Conservation (phyloP, 805 yeast genomes). For the Cyberlindnera petersonii region DNA sequence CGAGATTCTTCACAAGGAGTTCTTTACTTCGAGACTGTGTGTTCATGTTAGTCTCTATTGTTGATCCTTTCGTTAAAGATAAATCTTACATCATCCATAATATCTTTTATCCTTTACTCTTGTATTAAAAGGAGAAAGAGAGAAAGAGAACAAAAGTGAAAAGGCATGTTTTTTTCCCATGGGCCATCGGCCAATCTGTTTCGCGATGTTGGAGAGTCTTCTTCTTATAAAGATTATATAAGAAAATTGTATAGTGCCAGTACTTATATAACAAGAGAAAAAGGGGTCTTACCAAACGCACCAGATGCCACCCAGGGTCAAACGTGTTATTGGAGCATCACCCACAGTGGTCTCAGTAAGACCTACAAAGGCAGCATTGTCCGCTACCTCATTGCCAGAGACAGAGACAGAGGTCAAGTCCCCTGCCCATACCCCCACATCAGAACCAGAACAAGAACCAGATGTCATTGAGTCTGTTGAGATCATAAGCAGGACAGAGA, state of each 20-base stretch:
- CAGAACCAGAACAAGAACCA: conserved; percentile 10
- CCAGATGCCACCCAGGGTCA: conserved; percentile 9
- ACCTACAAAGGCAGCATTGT: neutral
- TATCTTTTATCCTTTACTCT: too few species aligned
- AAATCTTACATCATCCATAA: conserved; percentile 12
- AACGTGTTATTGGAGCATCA: conserved; percentile 4
- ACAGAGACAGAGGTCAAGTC: too few species aligned
- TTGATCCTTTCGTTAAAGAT: neutral
- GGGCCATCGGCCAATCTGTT: neutral
- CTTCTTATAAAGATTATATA: neutral
- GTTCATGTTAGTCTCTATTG: neutral
- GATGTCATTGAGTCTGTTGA: conserved; percentile 18
- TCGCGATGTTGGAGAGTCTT: too few species aligned
- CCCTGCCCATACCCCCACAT: neutral
- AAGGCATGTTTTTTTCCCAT: too few species aligned
- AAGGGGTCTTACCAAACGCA: too few species aligned
- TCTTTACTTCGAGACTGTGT: conserved; percentile 6
- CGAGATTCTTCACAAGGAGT: conserved; percentile 12
- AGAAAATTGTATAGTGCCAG: neutral
- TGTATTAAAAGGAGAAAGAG: neutral
- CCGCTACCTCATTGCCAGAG: too few species aligned
- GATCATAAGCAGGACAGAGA: neutral
- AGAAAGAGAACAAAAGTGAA: conserved; percentile 1
- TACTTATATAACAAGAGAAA: neutral
- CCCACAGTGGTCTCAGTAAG: neutral